Conservation (phyloP, 768 basidiomycete species). For the Pleurotus giganteus region DNA sequence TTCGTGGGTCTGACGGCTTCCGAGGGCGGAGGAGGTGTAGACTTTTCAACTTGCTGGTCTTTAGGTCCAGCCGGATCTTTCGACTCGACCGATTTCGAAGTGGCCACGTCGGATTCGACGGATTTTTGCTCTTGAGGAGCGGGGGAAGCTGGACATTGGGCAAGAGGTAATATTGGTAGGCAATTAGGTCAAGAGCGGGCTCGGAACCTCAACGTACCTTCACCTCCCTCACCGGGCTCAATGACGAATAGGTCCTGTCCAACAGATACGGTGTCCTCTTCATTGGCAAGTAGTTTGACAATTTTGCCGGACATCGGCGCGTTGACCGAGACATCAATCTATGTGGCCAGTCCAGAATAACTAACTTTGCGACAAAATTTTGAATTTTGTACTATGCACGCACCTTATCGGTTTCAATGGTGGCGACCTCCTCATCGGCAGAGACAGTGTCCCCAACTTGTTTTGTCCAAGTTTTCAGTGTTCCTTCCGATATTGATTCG, state of each 20-base stretch:
- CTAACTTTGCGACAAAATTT: neutral
- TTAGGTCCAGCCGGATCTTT: slow-evolving; percentile 43
- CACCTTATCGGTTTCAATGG: slow-evolving; percentile 99
- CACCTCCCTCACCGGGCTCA: slow-evolving; percentile 72
- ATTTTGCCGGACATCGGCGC: slow-evolving; percentile 88
- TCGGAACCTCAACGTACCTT: slow-evolving; percentile 33
- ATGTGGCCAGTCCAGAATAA: slow-evolving; percentile 13
- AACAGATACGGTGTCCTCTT: slow-evolving; percentile 93
- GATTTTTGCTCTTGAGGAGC: slow-evolving; percentile 30
- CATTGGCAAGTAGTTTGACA: slow-evolving; percentile 78
- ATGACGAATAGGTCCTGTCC: slow-evolving; percentile 93
- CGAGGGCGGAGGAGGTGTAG: slow-evolving; percentile 41
- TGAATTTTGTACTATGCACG: slow-evolving; percentile 14
- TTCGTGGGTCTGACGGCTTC: slow-evolving; percentile 26
- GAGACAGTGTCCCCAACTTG: slow-evolving; percentile 89
- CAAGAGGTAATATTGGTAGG: neutral
- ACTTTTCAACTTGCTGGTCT: slow-evolving; percentile 48
- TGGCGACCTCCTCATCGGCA: slow-evolving; percentile 94
- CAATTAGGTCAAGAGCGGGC: neutral
- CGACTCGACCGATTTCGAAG: slow-evolving; percentile 25
- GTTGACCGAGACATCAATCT: slow-evolving; percentile 98
- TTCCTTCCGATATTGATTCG: slow-evolving; percentile 97
- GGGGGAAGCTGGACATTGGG: slow-evolving; percentile 28
- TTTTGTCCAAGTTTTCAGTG: slow-evolving; percentile 92
- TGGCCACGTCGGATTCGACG: slow-evolving; percentile 11